Evolutionary conservation across 2,329 filamentous ascomycete species (phyloP).

Genomic region (Verticillium tricorpus): DNA sequence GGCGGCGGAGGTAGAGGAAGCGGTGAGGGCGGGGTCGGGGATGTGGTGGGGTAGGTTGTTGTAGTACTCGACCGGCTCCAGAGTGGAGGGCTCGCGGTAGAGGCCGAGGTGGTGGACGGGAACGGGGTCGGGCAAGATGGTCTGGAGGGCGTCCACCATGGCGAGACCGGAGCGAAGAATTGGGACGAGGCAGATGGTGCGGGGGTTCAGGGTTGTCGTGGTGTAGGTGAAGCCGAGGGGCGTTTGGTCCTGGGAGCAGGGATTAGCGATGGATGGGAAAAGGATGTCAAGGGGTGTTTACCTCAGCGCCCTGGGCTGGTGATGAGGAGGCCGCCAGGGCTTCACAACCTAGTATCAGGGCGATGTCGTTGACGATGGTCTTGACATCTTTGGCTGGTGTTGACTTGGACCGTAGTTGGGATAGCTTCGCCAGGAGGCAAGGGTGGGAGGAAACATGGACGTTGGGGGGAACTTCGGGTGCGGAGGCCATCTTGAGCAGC

Average conservation of each 20-base stretch:
- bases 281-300: conserved; percentile 32
- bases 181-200: conserved; percentile 75
- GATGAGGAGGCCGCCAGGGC: conserved; percentile 64
- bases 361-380: conserved; percentile 78
- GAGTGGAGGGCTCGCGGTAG: conserved; percentile 82
- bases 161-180: conserved; percentile 88
- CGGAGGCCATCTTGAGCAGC: conserved; percentile 21
- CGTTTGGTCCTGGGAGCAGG: conserved; percentile 59
- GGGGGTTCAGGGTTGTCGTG: conserved; percentile 57
- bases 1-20: conserved; percentile 28
- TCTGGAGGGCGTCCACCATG: conserved; percentile 86
- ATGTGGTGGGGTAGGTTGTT: conserved; percentile 86
- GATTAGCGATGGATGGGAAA: neutral
- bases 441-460: conserved; percentile 82
- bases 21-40: conserved; percentile 26
- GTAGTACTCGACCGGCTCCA: conserved; percentile 79
- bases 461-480: conserved; percentile 47
- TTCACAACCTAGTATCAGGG: conserved; percentile 76
- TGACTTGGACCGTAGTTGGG: conserved; percentile 72
- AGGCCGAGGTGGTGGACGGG: conserved; percentile 91
- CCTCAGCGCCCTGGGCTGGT: conserved; percentile 55
- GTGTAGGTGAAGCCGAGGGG: conserved; percentile 75
- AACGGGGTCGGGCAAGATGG: conserved; percentile 73
- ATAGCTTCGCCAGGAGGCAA: conserved; percentile 82
- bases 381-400: conserved; percentile 74